These are phyloP conservation scores for Russula abietina DNA, from an alignment of 768 basidiomycete species.

Conservation along the genomic window DNA sequence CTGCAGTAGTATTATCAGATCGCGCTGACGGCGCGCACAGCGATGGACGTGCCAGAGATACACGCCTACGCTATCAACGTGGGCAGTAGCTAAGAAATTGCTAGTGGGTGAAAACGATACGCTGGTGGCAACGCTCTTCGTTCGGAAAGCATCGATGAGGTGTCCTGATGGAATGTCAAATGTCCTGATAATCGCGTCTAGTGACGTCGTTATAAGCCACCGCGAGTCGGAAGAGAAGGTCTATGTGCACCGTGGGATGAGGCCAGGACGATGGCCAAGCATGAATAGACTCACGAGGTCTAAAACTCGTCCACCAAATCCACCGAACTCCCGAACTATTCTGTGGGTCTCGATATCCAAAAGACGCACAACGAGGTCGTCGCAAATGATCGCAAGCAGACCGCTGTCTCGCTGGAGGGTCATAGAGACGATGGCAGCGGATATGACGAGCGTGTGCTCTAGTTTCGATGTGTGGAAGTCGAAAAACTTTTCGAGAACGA, in stretches of 20 bases:
- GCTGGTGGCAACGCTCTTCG: slow-evolving; percentile 81
- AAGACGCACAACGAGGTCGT: slow-evolving; percentile 79
- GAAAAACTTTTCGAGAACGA: slow-evolving; percentile 66
- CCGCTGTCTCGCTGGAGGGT: slow-evolving; percentile 79
- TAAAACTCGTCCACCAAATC: slow-evolving; percentile 77
- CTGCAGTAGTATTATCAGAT: slow-evolving; percentile 34
- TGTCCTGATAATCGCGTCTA: slow-evolving; percentile 89
- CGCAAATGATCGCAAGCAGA: slow-evolving; percentile 75
- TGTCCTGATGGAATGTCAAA: slow-evolving; percentile 93
- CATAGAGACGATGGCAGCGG: slow-evolving; percentile 65
- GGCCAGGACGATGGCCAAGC: background rate
- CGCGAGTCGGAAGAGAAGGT: slow-evolving; percentile 93
- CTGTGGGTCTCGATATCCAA: slow-evolving; percentile 87
- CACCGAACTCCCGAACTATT: slow-evolving; percentile 83
- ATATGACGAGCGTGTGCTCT: slow-evolving; percentile 57
- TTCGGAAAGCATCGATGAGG: slow-evolving; percentile 88
- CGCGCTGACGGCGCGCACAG: background rate
- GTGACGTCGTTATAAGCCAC: slow-evolving; percentile 83
- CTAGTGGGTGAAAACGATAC: slow-evolving; percentile 90
- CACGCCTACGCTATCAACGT: slow-evolving; percentile 90
- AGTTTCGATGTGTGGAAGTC: slow-evolving; percentile 86
- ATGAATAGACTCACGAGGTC: slow-evolving; percentile 62
- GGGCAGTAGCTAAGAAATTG: slow-evolving; percentile 92
- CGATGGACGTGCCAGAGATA: slow-evolving; percentile 70
- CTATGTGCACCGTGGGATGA: slow-evolving; percentile 36